These are phyloP conservation scores for Aspergillus affinis DNA, from an alignment of 495 filamentous ascomycete genomes.

Conservation along the genomic window DNA sequence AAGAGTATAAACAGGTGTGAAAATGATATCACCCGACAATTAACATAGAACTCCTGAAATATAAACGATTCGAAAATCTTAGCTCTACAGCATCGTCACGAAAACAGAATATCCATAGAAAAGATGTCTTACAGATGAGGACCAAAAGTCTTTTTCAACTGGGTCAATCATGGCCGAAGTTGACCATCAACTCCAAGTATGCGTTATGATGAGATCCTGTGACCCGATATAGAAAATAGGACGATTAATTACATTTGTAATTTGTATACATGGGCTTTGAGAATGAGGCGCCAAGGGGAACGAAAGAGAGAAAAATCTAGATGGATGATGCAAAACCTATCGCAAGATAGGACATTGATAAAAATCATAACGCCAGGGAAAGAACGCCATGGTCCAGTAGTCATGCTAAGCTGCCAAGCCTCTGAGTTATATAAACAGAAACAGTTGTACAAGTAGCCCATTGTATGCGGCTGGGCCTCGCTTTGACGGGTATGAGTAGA, in stretches of 20 bases:
- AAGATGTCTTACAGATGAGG: no score
- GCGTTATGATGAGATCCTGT: no score
- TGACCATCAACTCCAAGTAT: not conserved
- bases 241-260: not conserved
- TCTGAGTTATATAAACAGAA: not conserved
- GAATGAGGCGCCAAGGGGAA: not conserved
- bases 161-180: not conserved
- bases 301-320: not conserved
- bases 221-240: no score
- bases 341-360: not conserved
- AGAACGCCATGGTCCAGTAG: not conserved
- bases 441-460: not conserved
- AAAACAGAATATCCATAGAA: not conserved
- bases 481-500: not conserved
- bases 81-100: not conserved
- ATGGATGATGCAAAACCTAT: not conserved
- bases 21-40: no score
- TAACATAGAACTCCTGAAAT: no score
- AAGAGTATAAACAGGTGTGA: no score
- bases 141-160: not conserved
- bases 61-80: not conserved
- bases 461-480: not conserved
- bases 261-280: not conserved
- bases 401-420: not conserved
- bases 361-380: not conserved